Conservation (phyloP, 495 filamentous ascomycete species). For the Lophium mytilinum region DNA sequence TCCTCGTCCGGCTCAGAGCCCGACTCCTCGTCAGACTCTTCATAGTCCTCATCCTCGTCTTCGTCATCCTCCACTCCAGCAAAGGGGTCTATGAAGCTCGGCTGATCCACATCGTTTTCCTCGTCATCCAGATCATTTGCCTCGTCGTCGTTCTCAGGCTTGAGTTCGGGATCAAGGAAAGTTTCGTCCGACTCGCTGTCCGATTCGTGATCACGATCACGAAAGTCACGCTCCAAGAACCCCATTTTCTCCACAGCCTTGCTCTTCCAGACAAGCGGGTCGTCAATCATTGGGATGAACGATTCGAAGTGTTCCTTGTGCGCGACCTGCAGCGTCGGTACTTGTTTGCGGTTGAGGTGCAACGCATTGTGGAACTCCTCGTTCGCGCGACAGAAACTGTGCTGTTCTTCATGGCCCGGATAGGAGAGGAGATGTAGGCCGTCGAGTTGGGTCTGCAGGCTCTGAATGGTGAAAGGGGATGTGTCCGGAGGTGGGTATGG, state of each 20-base stretch:
- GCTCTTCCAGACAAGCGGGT: neutral
- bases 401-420: neutral
- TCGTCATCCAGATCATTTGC: too few species aligned
- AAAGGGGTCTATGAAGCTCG: too few species aligned
- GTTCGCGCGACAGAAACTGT: neutral
- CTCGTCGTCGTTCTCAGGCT: too few species aligned
- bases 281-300: neutral
- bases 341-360: neutral
- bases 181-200: neutral
- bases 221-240: neutral
- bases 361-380: neutral
- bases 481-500: neutral
- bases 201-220: neutral
- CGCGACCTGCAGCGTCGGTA: neutral
- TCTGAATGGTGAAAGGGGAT: neutral
- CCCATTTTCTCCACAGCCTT: neutral
- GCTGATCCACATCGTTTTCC: too few species aligned
- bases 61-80: too few species aligned
- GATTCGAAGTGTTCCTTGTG: neutral
- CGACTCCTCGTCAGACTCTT: neutral
- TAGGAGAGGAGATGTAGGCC: neutral
- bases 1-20: neutral
- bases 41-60: neutral
- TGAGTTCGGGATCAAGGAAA: too few species aligned
- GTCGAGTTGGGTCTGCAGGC: neutral